phyloP scores from a whole-genome alignment of 306 rosid species.

The Prinsepia uniflora region DNA sequence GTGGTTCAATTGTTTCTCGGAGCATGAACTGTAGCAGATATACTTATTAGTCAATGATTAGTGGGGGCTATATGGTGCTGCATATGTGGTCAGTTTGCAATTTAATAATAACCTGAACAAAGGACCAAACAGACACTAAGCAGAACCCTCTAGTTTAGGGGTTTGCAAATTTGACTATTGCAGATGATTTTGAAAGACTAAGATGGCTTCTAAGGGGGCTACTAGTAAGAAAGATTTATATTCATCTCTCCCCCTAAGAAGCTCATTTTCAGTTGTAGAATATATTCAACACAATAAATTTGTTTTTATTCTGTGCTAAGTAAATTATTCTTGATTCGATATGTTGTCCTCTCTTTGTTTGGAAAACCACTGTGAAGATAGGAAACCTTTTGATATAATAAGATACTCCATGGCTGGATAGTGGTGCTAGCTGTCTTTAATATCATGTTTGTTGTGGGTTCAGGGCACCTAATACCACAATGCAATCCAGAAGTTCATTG shows the following conservation, averaged over 20 bases:
- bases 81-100: background rate
- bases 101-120: background rate
- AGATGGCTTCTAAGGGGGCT: background rate
- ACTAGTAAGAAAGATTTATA: background rate
- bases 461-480: conserved; percentile 74
- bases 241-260: background rate
- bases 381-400: conserved; percentile 11
- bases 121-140: background rate
- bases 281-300: background rate
- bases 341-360: background rate
- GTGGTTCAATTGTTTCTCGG: too few species aligned
- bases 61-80: background rate
- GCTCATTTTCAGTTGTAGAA: background rate
- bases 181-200: background rate
- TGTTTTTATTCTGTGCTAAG: background rate
- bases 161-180: background rate
- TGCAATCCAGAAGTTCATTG: conserved; percentile 66
- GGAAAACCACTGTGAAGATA: background rate
- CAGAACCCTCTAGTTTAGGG: background rate
- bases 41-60: too few species aligned
- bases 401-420: conserved; percentile 8
- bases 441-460: conserved; percentile 6
- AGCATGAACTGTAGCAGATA: too few species aligned
- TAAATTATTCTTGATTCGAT: conserved; percentile 1
- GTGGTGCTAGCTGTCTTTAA: conserved; percentile 23